Evolutionary conservation across 116 monocot species (phyloP).

Genomic region (Dioscorea cayenensis): DNA sequence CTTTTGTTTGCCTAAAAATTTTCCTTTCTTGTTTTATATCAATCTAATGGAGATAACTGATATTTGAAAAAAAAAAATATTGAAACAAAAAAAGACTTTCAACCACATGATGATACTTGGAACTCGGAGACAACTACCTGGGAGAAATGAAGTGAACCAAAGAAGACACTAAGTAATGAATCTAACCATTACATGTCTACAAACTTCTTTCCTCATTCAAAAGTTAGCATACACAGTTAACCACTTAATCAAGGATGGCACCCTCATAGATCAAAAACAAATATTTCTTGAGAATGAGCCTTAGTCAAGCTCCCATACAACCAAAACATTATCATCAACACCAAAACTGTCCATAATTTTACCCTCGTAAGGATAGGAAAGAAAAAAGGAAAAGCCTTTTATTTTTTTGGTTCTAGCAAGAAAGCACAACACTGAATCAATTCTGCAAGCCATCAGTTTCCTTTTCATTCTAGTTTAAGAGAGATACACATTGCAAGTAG

Average conservation of each 20-base stretch:
- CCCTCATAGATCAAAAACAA: no score
- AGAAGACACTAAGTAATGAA: not conserved
- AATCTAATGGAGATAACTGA: not conserved
- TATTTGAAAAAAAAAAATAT: not conserved
- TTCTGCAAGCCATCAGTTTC: not conserved
- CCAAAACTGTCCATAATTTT: no score
- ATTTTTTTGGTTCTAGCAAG: not conserved
- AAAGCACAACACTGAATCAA: not conserved
- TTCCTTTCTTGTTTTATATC: not conserved
- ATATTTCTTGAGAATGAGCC: no score
- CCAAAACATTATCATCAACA: no score
- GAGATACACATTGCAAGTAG: not conserved
- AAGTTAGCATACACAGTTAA: no score
- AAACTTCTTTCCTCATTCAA: no score
- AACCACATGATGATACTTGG: not conserved
- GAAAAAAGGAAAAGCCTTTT: no score
- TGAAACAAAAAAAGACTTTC: not conserved
- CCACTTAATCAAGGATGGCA: no score
- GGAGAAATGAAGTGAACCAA: not conserved
- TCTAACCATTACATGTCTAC: no score
- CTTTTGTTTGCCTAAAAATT: not conserved
- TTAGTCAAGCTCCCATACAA: no score
- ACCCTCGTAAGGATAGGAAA: no score
- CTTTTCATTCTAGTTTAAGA: not conserved
- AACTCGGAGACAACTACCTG: not conserved